Conservation (phyloP, 371 early-diverging fungal species). For the Mortierella sp. region DNA sequence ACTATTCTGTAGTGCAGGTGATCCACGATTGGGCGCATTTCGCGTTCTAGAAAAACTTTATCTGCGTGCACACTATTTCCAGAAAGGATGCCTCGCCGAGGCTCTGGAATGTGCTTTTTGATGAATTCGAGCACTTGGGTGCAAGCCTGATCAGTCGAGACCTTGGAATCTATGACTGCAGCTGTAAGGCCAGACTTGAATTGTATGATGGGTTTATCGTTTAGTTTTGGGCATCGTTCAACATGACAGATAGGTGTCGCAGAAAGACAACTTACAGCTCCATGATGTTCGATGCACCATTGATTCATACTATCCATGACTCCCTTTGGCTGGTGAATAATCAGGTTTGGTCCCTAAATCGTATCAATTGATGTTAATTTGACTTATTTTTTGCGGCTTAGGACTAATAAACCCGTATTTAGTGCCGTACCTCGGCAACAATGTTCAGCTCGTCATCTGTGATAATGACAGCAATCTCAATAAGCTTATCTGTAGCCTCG, state of each 20-base stretch:
- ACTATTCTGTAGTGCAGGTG: constrained; percentile 91
- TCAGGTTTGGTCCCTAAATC: constrained; percentile 77
- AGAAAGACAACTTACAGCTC: constrained; percentile 60
- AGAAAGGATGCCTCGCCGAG: constrained; percentile 80
- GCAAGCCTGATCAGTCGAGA: constrained; percentile 81
- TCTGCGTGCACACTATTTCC: constrained; percentile 97
- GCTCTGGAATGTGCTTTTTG: constrained; percentile 70
- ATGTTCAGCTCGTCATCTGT: constrained; percentile 89
- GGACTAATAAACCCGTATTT: background rate
- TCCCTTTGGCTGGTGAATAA: constrained; percentile 83
- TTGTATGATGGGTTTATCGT: background rate
- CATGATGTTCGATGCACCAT: constrained; percentile 93
- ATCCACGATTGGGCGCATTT: constrained; percentile 85
- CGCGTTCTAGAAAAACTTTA: constrained; percentile 82
- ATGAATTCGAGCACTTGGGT: constrained; percentile 78
- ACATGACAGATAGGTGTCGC: background rate
- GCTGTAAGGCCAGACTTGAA: constrained; percentile 85
- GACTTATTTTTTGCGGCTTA: background rate
- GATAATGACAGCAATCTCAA: constrained; percentile 91
- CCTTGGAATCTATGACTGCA: constrained; percentile 79
- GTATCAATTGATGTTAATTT: background rate
- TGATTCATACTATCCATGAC: constrained; percentile 91
- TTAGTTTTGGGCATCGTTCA: background rate
- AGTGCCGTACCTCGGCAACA: constrained; percentile 74
- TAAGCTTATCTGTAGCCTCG: constrained; percentile 76